Conservation (phyloP, 208 protist species). For the Wallacemonas rigidus region DNA sequence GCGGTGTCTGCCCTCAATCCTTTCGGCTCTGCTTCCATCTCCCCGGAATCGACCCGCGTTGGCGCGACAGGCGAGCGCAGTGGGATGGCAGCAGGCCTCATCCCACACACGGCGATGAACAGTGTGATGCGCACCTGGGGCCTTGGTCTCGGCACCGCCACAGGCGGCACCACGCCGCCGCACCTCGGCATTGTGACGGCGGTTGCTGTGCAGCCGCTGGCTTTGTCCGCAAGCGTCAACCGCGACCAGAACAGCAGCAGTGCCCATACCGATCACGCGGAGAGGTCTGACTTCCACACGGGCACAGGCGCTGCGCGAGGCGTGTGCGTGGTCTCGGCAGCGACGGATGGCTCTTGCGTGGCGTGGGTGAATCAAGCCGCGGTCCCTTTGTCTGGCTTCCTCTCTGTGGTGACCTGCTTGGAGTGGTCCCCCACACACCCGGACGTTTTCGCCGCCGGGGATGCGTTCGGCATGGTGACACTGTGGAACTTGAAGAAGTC, state of each 20-base stretch:
- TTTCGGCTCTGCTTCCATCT: not conserved
- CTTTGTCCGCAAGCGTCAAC: not conserved
- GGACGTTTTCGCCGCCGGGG: conserved; percentile 65
- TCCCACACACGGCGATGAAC: not conserved
- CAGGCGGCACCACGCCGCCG: conserved; percentile 9
- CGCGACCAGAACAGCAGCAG: too few relatives aligned
- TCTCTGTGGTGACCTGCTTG: conserved; percentile 47
- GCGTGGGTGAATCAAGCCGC: conserved; percentile 46
- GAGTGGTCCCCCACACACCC: conserved; percentile 71
- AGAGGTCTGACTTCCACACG: too few relatives aligned
- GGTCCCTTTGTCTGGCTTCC: conserved; percentile 57
- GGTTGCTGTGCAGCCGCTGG: conserved; percentile 49
- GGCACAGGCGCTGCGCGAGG: not conserved
- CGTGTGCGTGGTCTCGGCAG: conserved; percentile 52
- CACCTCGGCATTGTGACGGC: conserved; percentile 38
- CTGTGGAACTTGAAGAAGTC: conserved; percentile 58
- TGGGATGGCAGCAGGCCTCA: not conserved
- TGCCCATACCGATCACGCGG: too few relatives aligned
- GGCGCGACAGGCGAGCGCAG: not conserved
- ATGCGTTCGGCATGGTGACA: conserved; percentile 53
- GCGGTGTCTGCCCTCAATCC: not conserved
- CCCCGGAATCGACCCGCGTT: not conserved
- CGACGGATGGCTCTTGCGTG: conserved; percentile 53
- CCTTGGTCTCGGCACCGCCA: conserved; percentile 11
- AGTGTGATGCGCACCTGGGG: conserved; percentile 15